These are phyloP conservation scores for Mycena leptocephala DNA, from an alignment of 768 basidiomycete genomes.

Conservation along the genomic window DNA sequence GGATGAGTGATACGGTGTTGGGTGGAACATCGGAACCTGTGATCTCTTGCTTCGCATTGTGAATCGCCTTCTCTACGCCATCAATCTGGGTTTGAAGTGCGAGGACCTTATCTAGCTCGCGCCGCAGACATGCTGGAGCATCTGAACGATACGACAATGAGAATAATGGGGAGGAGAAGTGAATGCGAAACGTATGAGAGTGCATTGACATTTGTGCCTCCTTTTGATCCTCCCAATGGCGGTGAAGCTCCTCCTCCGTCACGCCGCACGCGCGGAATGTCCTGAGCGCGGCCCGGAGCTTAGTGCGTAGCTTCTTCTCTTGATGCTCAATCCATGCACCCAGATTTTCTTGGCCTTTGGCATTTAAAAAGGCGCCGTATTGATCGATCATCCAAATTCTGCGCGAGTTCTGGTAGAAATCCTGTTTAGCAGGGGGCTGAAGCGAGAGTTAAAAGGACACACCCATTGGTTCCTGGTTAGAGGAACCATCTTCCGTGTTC, in stretches of 20 bases:
- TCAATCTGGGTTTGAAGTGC: too few species aligned
- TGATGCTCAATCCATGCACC: slow-evolving; percentile 51
- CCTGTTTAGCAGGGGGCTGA: too few species aligned
- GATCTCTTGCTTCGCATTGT: too few species aligned
- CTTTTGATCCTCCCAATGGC: slow-evolving; percentile 53
- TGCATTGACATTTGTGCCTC: slow-evolving; percentile 47
- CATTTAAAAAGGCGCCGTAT: too few species aligned
- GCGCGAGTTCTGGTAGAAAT: slow-evolving; percentile 35
- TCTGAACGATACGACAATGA: too few species aligned
- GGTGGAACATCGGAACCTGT: too few species aligned
- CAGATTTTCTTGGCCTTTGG: slow-evolving; percentile 37
- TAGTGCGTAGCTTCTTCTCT: slow-evolving; percentile 26
- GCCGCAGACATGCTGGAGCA: too few species aligned
- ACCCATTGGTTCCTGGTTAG: not conserved
- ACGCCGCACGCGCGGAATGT: slow-evolving; percentile 38
- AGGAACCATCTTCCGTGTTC: slow-evolving; percentile 39
- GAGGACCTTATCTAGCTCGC: too few species aligned
- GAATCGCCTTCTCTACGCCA: too few species aligned
- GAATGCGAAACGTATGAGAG: slow-evolving; percentile 38
- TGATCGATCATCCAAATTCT: not conserved
- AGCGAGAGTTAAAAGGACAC: not conserved
- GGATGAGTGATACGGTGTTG: too few species aligned
- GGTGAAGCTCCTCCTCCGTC: slow-evolving; percentile 33
- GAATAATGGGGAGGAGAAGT: too few species aligned
- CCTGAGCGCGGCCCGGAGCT: slow-evolving; percentile 28